Conservation (phyloP, 2,329 filamentous ascomycete genomes). For the Colletotrichum caudatum region DNA sequence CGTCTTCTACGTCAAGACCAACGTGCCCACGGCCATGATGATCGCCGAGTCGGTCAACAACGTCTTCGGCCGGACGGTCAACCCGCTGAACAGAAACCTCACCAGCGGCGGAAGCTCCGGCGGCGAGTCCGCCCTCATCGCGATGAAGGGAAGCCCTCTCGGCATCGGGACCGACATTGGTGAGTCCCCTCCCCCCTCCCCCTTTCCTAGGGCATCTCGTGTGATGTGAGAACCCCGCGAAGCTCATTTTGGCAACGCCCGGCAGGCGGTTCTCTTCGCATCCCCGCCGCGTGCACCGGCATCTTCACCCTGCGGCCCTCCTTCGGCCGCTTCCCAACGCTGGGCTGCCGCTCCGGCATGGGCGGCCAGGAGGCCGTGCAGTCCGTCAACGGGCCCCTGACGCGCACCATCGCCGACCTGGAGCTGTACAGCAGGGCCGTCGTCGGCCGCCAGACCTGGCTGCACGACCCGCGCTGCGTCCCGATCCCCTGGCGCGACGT, state of each 20-base stretch:
- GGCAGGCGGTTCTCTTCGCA: slow-evolving; percentile 64
- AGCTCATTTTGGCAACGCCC: not conserved
- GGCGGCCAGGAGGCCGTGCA: slow-evolving; percentile 74
- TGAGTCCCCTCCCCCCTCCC: slow-evolving; percentile 8
- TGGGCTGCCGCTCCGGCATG: slow-evolving; percentile 65
- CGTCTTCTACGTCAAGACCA: slow-evolving; percentile 69
- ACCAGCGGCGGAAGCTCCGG: slow-evolving; percentile 76
- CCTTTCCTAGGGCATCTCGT: too few relatives aligned
- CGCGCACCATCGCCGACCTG: slow-evolving; percentile 66
- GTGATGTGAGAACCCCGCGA: too few relatives aligned
- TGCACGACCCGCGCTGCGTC: slow-evolving; percentile 66
- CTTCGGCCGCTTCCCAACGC: slow-evolving; percentile 70
- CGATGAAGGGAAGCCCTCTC: slow-evolving; percentile 67
- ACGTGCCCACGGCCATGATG: slow-evolving; percentile 74
- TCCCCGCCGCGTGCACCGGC: slow-evolving; percentile 67
- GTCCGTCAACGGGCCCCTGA: slow-evolving; percentile 74
- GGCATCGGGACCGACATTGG: slow-evolving; percentile 75
- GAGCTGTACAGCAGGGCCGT: slow-evolving; percentile 65
- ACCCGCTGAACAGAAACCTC: slow-evolving; percentile 69
- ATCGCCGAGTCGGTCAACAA: slow-evolving; percentile 76
- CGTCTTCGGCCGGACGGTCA: slow-evolving; percentile 71
- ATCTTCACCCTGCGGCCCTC: slow-evolving; percentile 69
- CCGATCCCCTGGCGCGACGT: slow-evolving; percentile 67
- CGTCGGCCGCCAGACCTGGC: slow-evolving; percentile 66
- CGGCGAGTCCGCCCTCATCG: slow-evolving; percentile 74